Percentiles rank a stretch among this genome's conserved stretches.
Conservation (phyloP, 1,284 basidiomycete genomes). For the Cutaneotrichosporon curvatum region DNA sequence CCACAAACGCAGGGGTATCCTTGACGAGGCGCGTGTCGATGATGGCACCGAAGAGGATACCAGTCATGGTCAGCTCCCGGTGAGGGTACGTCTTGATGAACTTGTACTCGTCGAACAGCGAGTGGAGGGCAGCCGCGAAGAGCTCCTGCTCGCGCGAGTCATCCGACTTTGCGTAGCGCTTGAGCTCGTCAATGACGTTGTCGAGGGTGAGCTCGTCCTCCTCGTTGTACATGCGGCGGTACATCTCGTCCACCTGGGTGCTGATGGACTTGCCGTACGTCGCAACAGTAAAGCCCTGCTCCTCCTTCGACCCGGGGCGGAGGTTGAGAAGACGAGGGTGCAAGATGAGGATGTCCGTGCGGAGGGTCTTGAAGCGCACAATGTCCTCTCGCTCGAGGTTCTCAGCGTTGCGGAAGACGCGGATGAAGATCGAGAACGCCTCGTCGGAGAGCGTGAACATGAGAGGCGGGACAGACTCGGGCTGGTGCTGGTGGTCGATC, state of each 20-base stretch:
- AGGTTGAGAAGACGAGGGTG: constrained; percentile 96
- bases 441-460: constrained; percentile 47
- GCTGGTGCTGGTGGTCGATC: constrained; percentile 56
- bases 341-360: constrained; percentile 88
- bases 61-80: constrained; percentile 92
- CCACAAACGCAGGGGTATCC: constrained; percentile 90
- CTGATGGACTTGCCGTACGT: constrained; percentile 84
- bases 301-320: constrained; percentile 76
- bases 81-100: constrained; percentile 97
- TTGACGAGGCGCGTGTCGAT: constrained; percentile 93
- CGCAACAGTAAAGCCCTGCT: constrained; percentile 87
- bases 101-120: constrained; percentile 99
- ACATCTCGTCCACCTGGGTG: constrained; percentile 86
- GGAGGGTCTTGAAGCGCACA: constrained; percentile 82
- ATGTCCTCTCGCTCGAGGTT: constrained; percentile 61
- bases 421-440: constrained; percentile 85
- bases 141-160: constrained; percentile 86
- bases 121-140: constrained; percentile 98
- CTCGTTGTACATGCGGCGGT: constrained; percentile 97
- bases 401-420: constrained; percentile 61
- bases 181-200: constrained; percentile 81
- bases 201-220: constrained; percentile 75
- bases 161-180: constrained; percentile 73
- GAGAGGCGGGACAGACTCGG: constrained; percentile 60
- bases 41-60: constrained; percentile 90